A percentile compares a stretch with the other conserved stretches of the same genome.
These are phyloP conservation scores for Notholithocarpus densiflorus DNA, from an alignment of 306 rosid species.

Conservation along the genomic window DNA sequence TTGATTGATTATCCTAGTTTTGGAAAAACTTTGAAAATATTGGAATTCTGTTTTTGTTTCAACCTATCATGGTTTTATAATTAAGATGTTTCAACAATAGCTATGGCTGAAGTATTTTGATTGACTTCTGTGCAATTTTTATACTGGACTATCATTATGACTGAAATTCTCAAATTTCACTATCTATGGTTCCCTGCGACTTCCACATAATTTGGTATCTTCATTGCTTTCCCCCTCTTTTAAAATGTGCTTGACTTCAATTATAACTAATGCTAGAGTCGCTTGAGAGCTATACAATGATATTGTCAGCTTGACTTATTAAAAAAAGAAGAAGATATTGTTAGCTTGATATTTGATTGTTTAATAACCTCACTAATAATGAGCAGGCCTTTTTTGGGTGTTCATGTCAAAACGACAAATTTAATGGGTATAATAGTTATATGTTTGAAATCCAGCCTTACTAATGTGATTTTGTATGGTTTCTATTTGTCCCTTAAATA, in stretches of 20 bases:
- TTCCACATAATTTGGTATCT: neutral
- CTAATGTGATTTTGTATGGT: neutral
- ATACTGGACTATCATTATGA: neutral
- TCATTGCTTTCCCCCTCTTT: neutral
- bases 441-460: too few relatives aligned
- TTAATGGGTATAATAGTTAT: neutral
- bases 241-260: neutral
- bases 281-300: neutral
- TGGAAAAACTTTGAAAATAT: neutral
- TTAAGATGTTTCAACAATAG: neutral
- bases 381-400: neutral
- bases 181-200: neutral
- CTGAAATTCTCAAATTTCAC: neutral
- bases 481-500: conserved; percentile 30
- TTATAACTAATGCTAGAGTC: neutral
- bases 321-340: too few relatives aligned
- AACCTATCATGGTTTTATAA: neutral
- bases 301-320: neutral
- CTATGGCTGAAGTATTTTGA: neutral
- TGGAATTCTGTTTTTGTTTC: neutral
- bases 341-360: neutral
- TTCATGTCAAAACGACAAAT: neutral
- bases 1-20: neutral
- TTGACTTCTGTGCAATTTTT: neutral
- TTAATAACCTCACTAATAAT: neutral